These are phyloP conservation scores for Macrolepiota albuminosa DNA, from an alignment of 768 basidiomycete species.

Conservation along the genomic window DNA sequence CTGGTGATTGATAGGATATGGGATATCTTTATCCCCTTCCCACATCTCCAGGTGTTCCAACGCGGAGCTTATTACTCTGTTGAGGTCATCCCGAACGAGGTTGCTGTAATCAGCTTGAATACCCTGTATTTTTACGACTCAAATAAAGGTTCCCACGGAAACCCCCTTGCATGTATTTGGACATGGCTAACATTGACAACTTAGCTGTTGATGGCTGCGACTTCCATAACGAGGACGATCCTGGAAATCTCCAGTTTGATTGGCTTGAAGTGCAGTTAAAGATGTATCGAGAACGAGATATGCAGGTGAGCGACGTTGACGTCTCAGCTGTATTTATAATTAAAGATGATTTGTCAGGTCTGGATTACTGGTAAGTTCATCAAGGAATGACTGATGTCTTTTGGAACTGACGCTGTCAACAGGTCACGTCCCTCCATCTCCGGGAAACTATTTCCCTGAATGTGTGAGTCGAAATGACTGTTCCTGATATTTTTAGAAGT, in stretches of 20 bases:
- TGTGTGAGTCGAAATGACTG: slow-evolving; percentile 51
- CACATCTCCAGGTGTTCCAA: slow-evolving; percentile 75
- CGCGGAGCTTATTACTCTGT: slow-evolving; percentile 81
- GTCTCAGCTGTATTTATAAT: not conserved
- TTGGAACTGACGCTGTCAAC: slow-evolving; percentile 8
- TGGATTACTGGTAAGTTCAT: slow-evolving; percentile 38
- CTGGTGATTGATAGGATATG: slow-evolving; percentile 54
- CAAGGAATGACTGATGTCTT: not conserved
- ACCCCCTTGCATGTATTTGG: not conserved
- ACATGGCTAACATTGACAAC: slow-evolving; percentile 11
- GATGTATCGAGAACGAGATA: slow-evolving; percentile 57
- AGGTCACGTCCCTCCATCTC: slow-evolving; percentile 87
- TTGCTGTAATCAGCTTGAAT: slow-evolving; percentile 83
- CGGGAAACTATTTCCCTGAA: slow-evolving; percentile 77
- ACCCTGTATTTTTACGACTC: slow-evolving; percentile 90
- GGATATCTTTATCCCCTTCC: slow-evolving; percentile 75
- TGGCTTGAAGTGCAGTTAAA: slow-evolving; percentile 87
- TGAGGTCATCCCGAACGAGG: slow-evolving; percentile 70
- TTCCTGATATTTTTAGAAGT: slow-evolving; percentile 5
- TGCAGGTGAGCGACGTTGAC: slow-evolving; percentile 55
- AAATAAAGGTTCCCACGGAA: slow-evolving; percentile 60
- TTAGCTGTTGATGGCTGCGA: slow-evolving; percentile 75
- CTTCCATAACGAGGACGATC: slow-evolving; percentile 59
- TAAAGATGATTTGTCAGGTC: slow-evolving; percentile 23
- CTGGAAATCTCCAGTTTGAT: slow-evolving; percentile 85